Evolutionary conservation across 2,329 filamentous ascomycete genomes (phyloP), one percentile per base, ranked within the genome.

Genomic region (Aspergillus alliaceus): DNA sequence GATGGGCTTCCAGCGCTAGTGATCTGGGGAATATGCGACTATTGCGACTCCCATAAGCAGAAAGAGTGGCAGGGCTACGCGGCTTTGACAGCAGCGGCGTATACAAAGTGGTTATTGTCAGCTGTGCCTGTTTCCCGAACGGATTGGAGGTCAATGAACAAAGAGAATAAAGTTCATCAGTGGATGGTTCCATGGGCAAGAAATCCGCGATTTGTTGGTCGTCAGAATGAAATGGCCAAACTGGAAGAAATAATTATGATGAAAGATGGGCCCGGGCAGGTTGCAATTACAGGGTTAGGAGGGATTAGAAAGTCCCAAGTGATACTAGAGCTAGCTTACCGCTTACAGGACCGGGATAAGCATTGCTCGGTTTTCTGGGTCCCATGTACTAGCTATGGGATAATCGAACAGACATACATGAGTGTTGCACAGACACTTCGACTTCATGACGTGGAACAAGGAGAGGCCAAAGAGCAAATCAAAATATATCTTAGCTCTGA

Each of bases 341-440:
- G 57, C 4, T 24, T 63, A 18, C 59, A 35, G n/a, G 59, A 66
- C 11, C n/a, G 22, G 29, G 35, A 51, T 37, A 59, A 54, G 6
- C 35, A 60, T 9, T 60, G 42, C 31, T 68, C 60, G 12, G 52
- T 69, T 8, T 69, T 72, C 48, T 71, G 68, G 67, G 54, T 71
- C n/a, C 61, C 67, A 32, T 65, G 65, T 34, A 67, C 62, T 27
- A 70, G 58, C 54, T 24, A 53, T 7, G 60, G 44, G 25, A 58
- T n/a, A 6, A 39, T 66, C 35, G 56, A 65, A n/a, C 58, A 66
- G 35, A 55, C 53, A 0, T 64, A 52, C 12, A 15, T 56, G 22
- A 42, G 32, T 27, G 61, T 64, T 15, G 31, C 48, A n/a, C 37
- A 55, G 14, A 51, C 27, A 5, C 22, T 63, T 3, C 59, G 55